Base-by-base conservation (phyloP, 805 yeast species). In the Lipomyces oligophaga region DNA sequence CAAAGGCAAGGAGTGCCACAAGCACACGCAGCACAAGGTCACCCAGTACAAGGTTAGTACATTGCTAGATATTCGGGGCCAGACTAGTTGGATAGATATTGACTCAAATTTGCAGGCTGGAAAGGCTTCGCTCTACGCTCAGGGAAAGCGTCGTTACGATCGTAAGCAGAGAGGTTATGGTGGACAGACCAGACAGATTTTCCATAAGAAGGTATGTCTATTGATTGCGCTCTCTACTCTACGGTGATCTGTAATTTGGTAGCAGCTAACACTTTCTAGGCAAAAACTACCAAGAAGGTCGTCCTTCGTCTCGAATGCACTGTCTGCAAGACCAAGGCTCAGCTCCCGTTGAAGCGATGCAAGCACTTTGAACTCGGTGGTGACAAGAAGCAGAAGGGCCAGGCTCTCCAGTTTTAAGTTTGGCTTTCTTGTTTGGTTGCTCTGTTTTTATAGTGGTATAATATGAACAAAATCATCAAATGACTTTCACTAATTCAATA, bases 81-180 rank as follows among this genome's bases (percentile, higher is more conserved):
- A 18, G 20, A 30, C n/a, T n/a, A n/a, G n/a, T 26, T 26, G 30
- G 13, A 8, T 8, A 26, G 34, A 13, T 13, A 37, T 42, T 27
- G 11, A 38, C 10, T n/a, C 8, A 16, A 33, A 13, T n/a, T 3
- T 41, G 6, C 34, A 58, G 78, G 96, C 97, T 73, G 98, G 99
- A 79, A 93, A 93, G 81, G 97, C 98, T 74, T 90, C 97, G 62
- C 83, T 89, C 69, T 88, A 81, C 72, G 96, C 97, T 67, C 97
- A 93, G 80, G 99, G 99, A 84, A 93, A 94, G 90, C 88, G 99
- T 83, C 89, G 99, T 82, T 93, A 93, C 81, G 98, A 93, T 90
- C 96, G 99, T 79, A 93, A 93, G 79, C 98, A 93, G 81, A 73
- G 85, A 69, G 98, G 98, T 88, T 93, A 81, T 79, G 99, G 99